Evolutionary conservation across 345 rosid genomes (phyloP).

Genomic region (Ceriops zippeliana): DNA sequence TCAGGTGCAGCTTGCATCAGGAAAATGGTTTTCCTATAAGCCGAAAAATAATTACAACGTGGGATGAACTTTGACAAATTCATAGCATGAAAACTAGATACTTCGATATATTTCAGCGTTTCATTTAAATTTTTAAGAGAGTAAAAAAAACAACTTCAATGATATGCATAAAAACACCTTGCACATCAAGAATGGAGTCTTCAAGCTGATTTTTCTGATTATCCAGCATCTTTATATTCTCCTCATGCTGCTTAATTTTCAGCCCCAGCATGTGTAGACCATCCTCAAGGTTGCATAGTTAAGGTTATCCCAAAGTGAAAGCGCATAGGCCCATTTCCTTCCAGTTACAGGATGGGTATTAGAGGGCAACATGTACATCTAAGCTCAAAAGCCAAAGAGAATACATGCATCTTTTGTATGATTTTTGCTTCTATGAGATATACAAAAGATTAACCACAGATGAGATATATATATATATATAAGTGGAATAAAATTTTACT

Average conservation of each 20-base stretch:
- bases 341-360: not conserved
- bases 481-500: not conserved
- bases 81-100: not conserved
- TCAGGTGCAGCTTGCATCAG: not conserved
- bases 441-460: not conserved
- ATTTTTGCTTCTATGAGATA: not conserved
- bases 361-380: not conserved
- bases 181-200: slow-evolving; percentile 54
- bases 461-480: not conserved
- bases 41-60: not conserved
- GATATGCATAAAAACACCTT: slow-evolving; percentile 38
- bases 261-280: slow-evolving; percentile 53
- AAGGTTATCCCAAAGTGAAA: slow-evolving; percentile 5
- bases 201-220: slow-evolving; percentile 50
- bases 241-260: slow-evolving; percentile 68
- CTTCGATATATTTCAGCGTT: not conserved
- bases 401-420: not conserved
- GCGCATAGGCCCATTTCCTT: not conserved
- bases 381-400: not conserved
- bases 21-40: not conserved
- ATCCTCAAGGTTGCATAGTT: slow-evolving; percentile 54
- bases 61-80: not conserved
- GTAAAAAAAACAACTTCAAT: not conserved
- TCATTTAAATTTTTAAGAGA: not conserved
- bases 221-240: slow-evolving; percentile 45